These are phyloP conservation scores for Candida pseudoviswanathii DNA, from an alignment of 1,139 yeast species.

Conservation along the genomic window DNA sequence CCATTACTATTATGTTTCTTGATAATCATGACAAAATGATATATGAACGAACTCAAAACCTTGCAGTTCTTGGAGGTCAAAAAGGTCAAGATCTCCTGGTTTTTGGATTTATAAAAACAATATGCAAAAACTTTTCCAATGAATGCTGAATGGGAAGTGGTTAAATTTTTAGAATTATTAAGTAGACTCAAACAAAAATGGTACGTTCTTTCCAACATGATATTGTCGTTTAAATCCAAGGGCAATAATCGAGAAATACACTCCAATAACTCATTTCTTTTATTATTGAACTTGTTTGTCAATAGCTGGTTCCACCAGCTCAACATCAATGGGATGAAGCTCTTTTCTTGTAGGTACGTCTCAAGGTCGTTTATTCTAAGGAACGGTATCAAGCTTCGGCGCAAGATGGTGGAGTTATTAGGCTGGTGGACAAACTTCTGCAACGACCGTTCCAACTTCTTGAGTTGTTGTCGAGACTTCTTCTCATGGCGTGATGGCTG, in stretches of 20 bases:
- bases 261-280: conserved; percentile 4
- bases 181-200: not conserved
- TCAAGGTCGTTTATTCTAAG: not conserved
- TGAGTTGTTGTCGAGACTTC: conserved; percentile 2
- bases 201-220: conserved; percentile 4
- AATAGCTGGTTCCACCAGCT: conserved; percentile 5
- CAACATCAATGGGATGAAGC: conserved; percentile 3
- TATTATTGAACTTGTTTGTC: not conserved
- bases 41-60: conserved; percentile 1
- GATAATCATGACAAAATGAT: conserved; percentile 2
- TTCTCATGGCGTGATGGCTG: not conserved
- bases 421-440: conserved; percentile 3
- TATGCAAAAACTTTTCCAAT: conserved; percentile 4
- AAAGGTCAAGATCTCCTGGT: not conserved
- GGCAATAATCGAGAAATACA: conserved; percentile 3
- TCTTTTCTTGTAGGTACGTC: not conserved
- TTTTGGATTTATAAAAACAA: not conserved
- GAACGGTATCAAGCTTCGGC: conserved; percentile 1
- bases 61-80: not conserved
- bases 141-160: conserved; percentile 2
- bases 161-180: conserved; percentile 1
- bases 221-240: conserved; percentile 1
- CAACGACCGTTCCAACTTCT: conserved; percentile 1
- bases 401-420: not conserved
- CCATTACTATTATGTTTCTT: not conserved